These are phyloP conservation scores for Aspergillus udagawae DNA, from an alignment of 2,329 filamentous ascomycete genomes.

Conservation along the genomic window DNA sequence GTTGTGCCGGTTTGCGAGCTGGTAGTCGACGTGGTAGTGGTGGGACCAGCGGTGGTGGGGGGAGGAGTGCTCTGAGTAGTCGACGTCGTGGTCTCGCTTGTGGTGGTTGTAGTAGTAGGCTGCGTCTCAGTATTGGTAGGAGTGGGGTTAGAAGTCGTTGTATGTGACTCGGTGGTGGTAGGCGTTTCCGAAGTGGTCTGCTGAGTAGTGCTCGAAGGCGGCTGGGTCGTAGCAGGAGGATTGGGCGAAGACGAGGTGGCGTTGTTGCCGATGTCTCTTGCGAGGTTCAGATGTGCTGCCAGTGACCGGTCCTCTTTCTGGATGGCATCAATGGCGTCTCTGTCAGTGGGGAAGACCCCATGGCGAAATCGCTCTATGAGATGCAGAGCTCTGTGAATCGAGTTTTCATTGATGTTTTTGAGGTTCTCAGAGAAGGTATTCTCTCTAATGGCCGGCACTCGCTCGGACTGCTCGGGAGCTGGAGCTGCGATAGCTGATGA, in stretches of 20 bases:
- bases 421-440: conserved; percentile 52
- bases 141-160: conserved; percentile 4
- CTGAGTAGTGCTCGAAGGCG: conserved; percentile 7
- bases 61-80: conserved; percentile 4
- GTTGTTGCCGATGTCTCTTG: conserved; percentile 48
- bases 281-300: conserved; percentile 60
- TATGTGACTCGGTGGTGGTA: conserved; percentile 5
- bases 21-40: conserved; percentile 15
- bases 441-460: conserved; percentile 10
- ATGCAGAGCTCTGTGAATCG: conserved; percentile 65
- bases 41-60: conserved; percentile 17
- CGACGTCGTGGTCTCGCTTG: conserved; percentile 16
- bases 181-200: conserved; percentile 7
- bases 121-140: conserved; percentile 3
- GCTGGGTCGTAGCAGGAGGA: conserved; percentile 6
- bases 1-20: conserved; percentile 10
- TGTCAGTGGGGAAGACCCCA: conserved; percentile 64
- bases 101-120: conserved; percentile 14
- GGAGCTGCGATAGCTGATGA: conserved; percentile 22
- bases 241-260: conserved; percentile 11
- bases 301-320: conserved; percentile 59
- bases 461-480: conserved; percentile 12
- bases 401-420: conserved; percentile 53
- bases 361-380: conserved; percentile 63
- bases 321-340: conserved; percentile 59